These are phyloP conservation scores for Ascomycota sp. DNA, from an alignment of 2,329 filamentous ascomycete genomes.

Conservation along the genomic window DNA sequence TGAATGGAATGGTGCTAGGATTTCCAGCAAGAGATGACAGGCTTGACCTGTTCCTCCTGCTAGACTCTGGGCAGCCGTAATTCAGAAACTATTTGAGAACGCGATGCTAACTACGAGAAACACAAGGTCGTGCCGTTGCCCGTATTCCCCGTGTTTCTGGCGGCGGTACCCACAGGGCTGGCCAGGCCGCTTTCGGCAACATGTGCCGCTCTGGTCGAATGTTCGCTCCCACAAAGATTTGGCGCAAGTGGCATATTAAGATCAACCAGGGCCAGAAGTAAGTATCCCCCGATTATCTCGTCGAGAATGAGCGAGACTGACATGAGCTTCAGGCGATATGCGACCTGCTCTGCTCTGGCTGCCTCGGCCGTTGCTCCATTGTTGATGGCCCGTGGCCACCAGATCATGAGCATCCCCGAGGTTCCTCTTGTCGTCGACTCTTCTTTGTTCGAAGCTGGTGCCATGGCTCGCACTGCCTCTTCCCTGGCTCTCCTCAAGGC, in stretches of 20 bases:
- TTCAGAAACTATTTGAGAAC: no score
- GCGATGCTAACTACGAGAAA: neutral
- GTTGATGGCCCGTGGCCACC: constrained; percentile 90
- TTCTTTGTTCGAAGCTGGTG: constrained; percentile 57
- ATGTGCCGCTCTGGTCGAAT: constrained; percentile 99
- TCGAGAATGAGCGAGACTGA: constrained; percentile 4
- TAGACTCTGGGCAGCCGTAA: no score
- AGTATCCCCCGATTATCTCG: constrained; percentile 12
- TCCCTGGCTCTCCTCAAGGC: constrained; percentile 75
- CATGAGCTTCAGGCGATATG: constrained; percentile 51
- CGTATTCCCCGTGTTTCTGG: constrained; percentile 99
- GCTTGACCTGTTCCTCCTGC: no score
- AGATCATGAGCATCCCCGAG: constrained; percentile 76
- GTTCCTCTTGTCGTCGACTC: constrained; percentile 93
- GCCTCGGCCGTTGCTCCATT: constrained; percentile 88
- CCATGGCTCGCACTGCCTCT: constrained; percentile 69
- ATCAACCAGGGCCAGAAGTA: constrained; percentile 96
- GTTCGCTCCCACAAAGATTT: constrained; percentile 99
- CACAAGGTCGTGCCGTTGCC: constrained; percentile 86
- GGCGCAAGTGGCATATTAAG: constrained; percentile 99
- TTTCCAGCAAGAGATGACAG: no score
- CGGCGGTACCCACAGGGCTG: constrained; percentile 99
- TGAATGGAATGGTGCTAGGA: neutral
- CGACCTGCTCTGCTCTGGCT: constrained; percentile 89
- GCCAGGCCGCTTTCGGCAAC: constrained; percentile 99